Evolutionary conservation across 2,329 filamentous ascomycete species (phyloP), one percentile per base, ranked within the genome.

Genomic region (Elsinoe fawcettii): DNA sequence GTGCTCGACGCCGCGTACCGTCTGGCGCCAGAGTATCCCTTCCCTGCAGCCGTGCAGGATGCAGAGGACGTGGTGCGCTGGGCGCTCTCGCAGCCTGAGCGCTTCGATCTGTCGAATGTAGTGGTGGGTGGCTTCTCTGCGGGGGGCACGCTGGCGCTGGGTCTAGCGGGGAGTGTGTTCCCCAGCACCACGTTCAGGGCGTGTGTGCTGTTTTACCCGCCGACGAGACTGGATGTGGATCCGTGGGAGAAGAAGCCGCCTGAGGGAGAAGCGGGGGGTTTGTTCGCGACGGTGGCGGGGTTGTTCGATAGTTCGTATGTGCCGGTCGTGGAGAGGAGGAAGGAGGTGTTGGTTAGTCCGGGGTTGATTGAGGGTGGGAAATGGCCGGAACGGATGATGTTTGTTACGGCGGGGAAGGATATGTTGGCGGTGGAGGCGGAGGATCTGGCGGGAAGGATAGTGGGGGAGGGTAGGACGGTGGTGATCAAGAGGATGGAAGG

Each of bases 41-140:
- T 76, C 60, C 75, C 75, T 5, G 69, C 69, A 1, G 69, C 72
- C 6, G 65, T 70, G 5, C 61, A 74, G 23, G 75, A 77, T 60
- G 67, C 67, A 18, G 76, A 70, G 66, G 75, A 77, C 63, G 71
- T 71, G 1, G 61, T 77, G 44, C 65, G 73, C 64, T 77, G 72
- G 71, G 68, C 71, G 0, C 64, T 64, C 2, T 56, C 61, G 1
- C 69, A 67, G 14, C 66, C 66, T 0, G 61, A 67, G 1, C 16
- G 55, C 0, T 75, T 69, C 62, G 66, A 74, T 39, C 2, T 18
- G 1, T 53, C 58, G 0, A 62, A 61, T 3, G 51, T 75, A 11
- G 65, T 66, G 0, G 57, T 74, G 1, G 69, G 66, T 1, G 74
- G 74, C 7, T 75, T 75, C 61, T 73, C 70, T 43, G 69, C 74